These are phyloP conservation scores for Laburnicola sp. DNA, from an alignment of 2,329 filamentous ascomycete genomes.

Conservation along the genomic window DNA sequence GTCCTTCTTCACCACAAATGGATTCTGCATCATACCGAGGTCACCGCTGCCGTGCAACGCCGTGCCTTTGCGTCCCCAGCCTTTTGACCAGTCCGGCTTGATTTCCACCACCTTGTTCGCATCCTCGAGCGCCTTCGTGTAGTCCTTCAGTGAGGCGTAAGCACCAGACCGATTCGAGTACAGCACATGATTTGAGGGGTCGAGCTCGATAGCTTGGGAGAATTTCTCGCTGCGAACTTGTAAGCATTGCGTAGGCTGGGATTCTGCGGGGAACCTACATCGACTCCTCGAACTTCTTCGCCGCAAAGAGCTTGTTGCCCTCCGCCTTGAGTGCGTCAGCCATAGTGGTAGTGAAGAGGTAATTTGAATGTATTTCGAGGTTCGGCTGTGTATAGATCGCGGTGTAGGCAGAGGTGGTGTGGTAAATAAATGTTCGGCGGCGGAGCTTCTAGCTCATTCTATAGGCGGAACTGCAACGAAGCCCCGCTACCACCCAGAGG, in stretches of 20 bases:
- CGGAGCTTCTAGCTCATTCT: conserved; percentile 43
- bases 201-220: conserved; percentile 85
- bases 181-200: conserved; percentile 90
- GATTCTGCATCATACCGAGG: conserved; percentile 56
- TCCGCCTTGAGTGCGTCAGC: conserved; percentile 88
- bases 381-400: conserved; percentile 8
- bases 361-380: conserved; percentile 2
- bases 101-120: conserved; percentile 91
- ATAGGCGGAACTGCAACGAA: conserved; percentile 31
- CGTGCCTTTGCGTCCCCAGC: conserved; percentile 90
- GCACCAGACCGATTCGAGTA: conserved; percentile 94
- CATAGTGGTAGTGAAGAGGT: conserved; percentile 49
- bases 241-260: conserved; percentile 18
- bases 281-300: conserved; percentile 94
- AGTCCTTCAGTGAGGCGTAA: conserved; percentile 88
- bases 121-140: conserved; percentile 80
- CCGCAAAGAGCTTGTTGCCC: conserved; percentile 97
- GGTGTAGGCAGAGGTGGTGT: conserved; percentile 27
- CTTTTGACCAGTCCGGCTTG: conserved; percentile 98
- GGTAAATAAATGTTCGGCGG: conserved; percentile 37
- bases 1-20: conserved; percentile 6
- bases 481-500: conserved; percentile 14
- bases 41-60: conserved; percentile 88
- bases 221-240: conserved; percentile 75
- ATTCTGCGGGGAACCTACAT: conserved; percentile 68